These are phyloP conservation scores for Ceraceosorus guamensis DNA, from an alignment of 1,284 basidiomycete genomes.

Conservation along the genomic window DNA sequence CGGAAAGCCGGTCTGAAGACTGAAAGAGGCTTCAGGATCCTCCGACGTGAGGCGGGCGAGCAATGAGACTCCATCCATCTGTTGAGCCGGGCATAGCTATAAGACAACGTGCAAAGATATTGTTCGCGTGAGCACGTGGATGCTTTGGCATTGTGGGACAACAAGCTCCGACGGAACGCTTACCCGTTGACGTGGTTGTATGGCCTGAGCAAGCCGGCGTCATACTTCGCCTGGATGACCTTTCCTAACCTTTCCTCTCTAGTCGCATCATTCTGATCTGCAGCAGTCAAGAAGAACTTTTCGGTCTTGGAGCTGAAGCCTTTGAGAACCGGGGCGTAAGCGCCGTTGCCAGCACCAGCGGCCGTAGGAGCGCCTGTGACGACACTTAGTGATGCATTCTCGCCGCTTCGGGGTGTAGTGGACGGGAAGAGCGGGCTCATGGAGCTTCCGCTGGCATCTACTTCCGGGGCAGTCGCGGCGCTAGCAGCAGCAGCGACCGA, in stretches of 20 bases:
- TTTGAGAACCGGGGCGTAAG: conserved; percentile 20
- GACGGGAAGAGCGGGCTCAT: no score
- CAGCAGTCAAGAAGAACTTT: conserved; percentile 83
- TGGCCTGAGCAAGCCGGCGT: conserved; percentile 85
- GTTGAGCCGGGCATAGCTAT: conserved; percentile 40
- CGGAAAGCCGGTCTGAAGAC: conserved; percentile 89
- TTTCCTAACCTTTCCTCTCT: conserved; percentile 80
- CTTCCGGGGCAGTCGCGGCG: no score
- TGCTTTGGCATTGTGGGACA: background rate
- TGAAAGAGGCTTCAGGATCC: conserved; percentile 79
- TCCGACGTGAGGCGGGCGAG: conserved; percentile 73
- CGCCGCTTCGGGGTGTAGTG: no score
- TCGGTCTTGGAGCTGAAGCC: conserved; percentile 53
- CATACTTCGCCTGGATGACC: conserved; percentile 93
- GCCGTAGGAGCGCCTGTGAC: background rate
- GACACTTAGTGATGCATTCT: no score
- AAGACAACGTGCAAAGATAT: no score
- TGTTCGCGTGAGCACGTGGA: background rate
- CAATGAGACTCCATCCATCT: conserved; percentile 94
- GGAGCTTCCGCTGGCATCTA: no score
- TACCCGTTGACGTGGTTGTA: conserved; percentile 73
- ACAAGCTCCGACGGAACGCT: background rate
- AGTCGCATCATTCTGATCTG: conserved; percentile 85
- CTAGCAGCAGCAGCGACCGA: no score
- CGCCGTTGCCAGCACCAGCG: conserved; percentile 7